These are phyloP conservation scores for Cladophialophora exuberans DNA, from an alignment of 2,329 filamentous ascomycete genomes.

Conservation along the genomic window DNA sequence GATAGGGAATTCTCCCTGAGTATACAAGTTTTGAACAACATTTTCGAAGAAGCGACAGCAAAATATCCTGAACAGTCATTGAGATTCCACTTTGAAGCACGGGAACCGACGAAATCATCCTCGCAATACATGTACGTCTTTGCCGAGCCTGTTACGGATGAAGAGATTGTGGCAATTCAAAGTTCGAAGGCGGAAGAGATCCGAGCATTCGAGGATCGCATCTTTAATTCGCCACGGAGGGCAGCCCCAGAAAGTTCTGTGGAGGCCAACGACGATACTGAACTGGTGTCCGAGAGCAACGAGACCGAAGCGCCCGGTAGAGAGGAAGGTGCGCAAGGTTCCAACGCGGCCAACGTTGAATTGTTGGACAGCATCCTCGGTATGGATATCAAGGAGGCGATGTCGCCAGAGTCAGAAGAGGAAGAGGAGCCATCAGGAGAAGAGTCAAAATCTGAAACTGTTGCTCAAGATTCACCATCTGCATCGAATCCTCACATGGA, in stretches of 20 bases:
- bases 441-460: neutral
- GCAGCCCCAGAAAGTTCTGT: slow-evolving; percentile 32
- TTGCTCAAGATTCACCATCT: slow-evolving; percentile 2
- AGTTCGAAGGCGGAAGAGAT: slow-evolving; percentile 65
- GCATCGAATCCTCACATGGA: no score
- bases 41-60: slow-evolving; percentile 73
- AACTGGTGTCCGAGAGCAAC: neutral
- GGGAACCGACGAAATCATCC: slow-evolving; percentile 48
- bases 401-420: neutral
- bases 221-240: slow-evolving; percentile 41
- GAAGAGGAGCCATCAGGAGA: neutral
- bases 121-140: slow-evolving; percentile 83
- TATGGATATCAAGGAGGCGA: slow-evolving; percentile 12
- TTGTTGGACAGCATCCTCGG: slow-evolving; percentile 29
- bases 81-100: slow-evolving; percentile 80
- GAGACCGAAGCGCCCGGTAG: slow-evolving; percentile 7
- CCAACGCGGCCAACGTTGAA: slow-evolving; percentile 28
- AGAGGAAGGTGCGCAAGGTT: neutral
- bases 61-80: slow-evolving; percentile 76
- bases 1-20: slow-evolving; percentile 85
- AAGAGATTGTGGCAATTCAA: slow-evolving; percentile 76
- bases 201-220: slow-evolving; percentile 66
- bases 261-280: slow-evolving; percentile 10
- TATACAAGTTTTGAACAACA: slow-evolving; percentile 74
- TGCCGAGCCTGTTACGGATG: slow-evolving; percentile 77